Evolutionary conservation across 805 yeast species (phyloP).

Genomic region (Starmerella bombicola): DNA sequence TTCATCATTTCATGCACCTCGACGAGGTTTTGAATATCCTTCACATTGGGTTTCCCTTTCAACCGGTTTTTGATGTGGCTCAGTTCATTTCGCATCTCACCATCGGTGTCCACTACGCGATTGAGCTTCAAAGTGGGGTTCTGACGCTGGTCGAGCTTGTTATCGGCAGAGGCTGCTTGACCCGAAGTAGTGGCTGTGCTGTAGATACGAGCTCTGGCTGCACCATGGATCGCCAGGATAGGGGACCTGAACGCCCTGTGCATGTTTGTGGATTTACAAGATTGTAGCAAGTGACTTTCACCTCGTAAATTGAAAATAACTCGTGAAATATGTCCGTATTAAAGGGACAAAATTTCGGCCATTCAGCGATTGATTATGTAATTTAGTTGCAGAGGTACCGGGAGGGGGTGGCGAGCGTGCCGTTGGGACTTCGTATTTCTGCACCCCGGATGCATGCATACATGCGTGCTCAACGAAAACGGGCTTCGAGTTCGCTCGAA

Average conservation of each 20-base stretch:
- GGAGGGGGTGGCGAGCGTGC: no score
- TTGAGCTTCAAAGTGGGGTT: neutral
- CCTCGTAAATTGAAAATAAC: no score
- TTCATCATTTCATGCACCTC: slow-evolving; percentile 21
- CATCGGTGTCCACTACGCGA: neutral
- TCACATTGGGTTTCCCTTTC: slow-evolving; percentile 3
- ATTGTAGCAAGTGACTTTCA: no score
- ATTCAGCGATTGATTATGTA: no score
- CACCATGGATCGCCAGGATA: slow-evolving; percentile 16
- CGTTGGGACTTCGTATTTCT: no score
- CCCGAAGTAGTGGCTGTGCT: slow-evolving; percentile 7
- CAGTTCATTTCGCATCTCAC: slow-evolving; percentile 9
- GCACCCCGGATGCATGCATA: no score
- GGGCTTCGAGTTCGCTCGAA: no score
- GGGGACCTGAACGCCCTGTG: slow-evolving; percentile 19
- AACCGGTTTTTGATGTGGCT: slow-evolving; percentile 3
- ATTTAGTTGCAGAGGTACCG: no score
- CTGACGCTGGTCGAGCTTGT: neutral
- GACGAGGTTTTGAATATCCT: slow-evolving; percentile 19
- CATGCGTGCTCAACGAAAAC: no score
- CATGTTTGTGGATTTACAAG: slow-evolving; percentile 7
- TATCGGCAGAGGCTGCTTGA: neutral
- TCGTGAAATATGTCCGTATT: no score
- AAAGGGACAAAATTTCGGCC: no score
- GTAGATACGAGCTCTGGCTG: slow-evolving; percentile 16